phyloP scores from a whole-genome alignment of 257 asterid genomes.

The Penstemon newberryi region DNA sequence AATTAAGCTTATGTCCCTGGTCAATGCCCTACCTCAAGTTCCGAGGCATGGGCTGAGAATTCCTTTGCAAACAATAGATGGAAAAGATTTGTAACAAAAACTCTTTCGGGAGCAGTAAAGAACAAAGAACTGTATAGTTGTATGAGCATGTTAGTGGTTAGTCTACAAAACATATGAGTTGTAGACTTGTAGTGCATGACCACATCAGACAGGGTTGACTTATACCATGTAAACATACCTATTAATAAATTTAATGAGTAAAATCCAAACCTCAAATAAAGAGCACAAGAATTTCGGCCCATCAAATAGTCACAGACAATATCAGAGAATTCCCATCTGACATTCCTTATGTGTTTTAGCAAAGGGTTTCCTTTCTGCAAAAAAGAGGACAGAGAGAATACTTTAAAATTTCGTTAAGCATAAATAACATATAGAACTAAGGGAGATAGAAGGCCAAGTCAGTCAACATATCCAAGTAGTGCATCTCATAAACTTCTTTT shows the following conservation, averaged over 20 bases:
- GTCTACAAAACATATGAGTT: neutral
- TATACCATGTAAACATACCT: conserved; percentile 2
- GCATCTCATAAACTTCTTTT: neutral
- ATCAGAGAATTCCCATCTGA: conserved; percentile 88
- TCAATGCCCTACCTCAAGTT: conserved; percentile 19
- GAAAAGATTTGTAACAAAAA: conserved; percentile 4
- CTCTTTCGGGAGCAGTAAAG: neutral
- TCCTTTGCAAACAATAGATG: neutral
- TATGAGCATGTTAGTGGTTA: conserved; percentile 5
- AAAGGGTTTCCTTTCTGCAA: conserved; percentile 97
- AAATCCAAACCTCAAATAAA: conserved; percentile 71
- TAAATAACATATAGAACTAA: neutral
- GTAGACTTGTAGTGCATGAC: neutral
- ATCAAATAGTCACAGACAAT: conserved; percentile 73
- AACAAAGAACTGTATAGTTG: neutral
- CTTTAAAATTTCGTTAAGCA: conserved; percentile 7
- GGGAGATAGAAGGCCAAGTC: conserved; percentile 8
- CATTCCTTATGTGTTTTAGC: conserved; percentile 91
- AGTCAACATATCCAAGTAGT: neutral
- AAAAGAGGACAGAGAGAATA: conserved; percentile 14
- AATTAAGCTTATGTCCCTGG: neutral
- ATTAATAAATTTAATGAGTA: conserved; percentile 15
- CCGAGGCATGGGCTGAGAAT: neutral
- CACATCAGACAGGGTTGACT: conserved; percentile 1
- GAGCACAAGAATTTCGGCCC: conserved; percentile 85